phyloP scores from a whole-genome alignment of 202 grass and related monocot species.

The Panicum virgatum region DNA sequence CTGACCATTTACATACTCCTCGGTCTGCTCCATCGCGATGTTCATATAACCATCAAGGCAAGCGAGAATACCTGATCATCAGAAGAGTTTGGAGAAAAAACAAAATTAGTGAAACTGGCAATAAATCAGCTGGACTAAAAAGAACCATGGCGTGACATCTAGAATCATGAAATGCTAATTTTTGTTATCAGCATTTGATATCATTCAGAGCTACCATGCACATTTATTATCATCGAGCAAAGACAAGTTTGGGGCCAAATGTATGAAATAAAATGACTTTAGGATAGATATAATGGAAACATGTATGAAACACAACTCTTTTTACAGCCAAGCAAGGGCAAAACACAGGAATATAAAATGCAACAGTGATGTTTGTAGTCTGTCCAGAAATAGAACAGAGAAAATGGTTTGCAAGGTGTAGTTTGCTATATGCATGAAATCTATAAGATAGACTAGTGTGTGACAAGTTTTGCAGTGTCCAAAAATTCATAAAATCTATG shows the following conservation, averaged over 20 bases:
- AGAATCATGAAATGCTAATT: background rate
- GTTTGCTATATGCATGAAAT: background rate
- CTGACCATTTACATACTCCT: slow-evolving; percentile 80
- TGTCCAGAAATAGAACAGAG: background rate
- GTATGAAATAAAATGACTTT: background rate
- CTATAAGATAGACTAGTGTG: background rate
- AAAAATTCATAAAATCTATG: background rate
- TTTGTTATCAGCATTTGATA: background rate
- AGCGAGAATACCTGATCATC: slow-evolving; percentile 73
- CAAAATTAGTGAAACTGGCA: background rate
- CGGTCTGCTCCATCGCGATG: slow-evolving; percentile 94
- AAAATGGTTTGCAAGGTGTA: background rate
- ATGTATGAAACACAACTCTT: background rate
- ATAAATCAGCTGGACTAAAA: background rate
- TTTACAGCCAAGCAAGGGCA: slow-evolving; percentile 15
- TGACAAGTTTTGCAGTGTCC: background rate
- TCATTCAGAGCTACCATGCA: background rate
- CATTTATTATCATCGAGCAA: background rate
- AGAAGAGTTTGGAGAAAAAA: background rate
- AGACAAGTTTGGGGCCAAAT: background rate
- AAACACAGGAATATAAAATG: background rate
- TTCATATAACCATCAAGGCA: slow-evolving; percentile 96
- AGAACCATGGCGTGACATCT: background rate
- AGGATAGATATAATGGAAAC: background rate
- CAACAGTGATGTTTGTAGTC: background rate